phyloP scores from a whole-genome alignment of 2,329 filamentous ascomycete species.

The Colletotrichum sublineola region DNA sequence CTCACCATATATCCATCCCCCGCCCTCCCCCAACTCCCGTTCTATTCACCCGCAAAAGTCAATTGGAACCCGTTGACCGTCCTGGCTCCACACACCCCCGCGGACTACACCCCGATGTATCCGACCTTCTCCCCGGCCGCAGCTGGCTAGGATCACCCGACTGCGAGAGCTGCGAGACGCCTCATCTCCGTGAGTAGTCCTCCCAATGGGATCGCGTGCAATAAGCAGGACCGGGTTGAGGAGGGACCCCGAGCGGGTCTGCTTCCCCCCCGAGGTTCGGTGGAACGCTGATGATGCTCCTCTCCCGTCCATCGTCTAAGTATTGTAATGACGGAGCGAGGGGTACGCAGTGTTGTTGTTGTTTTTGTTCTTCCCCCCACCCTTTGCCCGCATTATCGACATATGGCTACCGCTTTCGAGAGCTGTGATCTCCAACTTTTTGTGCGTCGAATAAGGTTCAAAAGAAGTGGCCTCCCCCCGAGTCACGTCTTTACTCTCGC shows the following conservation, averaged over 20 bases:
- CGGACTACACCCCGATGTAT: constrained; percentile 29
- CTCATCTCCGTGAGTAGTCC: constrained; percentile 11
- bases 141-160: constrained; percentile 24
- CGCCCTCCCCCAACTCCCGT: background rate
- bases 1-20: background rate
- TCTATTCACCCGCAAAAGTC: constrained; percentile 17
- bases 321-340: background rate
- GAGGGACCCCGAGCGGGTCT: constrained; percentile 35
- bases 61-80: constrained; percentile 9
- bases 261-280: constrained; percentile 10
- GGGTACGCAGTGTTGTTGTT: background rate
- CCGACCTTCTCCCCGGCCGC: constrained; percentile 16
- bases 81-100: constrained; percentile 23
- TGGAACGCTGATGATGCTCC: constrained; percentile 3
- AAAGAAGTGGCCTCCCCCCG: constrained; percentile 25
- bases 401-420: constrained; percentile 6
- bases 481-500: background rate
- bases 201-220: constrained; percentile 31
- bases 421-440: constrained; percentile 4
- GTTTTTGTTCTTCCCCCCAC: constrained; percentile 1
- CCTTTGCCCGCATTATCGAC: constrained; percentile 5
- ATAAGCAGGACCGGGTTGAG: constrained; percentile 26
- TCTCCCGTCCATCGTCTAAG: background rate
- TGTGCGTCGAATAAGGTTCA: constrained; percentile 27
- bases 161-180: constrained; percentile 23